Evolutionary conservation across 2,329 filamentous ascomycete genomes (phyloP), one percentile per base, ranked within the genome.

Genomic region (Allantophomopsis lycopodina): DNA sequence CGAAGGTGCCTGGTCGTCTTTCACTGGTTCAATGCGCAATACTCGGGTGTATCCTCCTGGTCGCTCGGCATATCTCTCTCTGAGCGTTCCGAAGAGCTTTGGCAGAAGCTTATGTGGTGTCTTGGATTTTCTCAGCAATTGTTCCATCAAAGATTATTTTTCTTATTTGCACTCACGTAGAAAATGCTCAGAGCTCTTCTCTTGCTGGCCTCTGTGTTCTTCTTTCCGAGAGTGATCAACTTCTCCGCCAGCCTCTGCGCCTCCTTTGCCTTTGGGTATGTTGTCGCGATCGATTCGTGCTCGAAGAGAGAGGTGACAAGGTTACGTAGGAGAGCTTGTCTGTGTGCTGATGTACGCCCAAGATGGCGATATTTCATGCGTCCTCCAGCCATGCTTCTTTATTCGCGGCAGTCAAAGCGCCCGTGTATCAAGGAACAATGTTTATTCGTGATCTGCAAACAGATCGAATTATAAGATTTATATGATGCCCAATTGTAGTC

Each of bases 261-360:
- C 66, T 98, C 91, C 64, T 96, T 98, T 36, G 91, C 91, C 65
- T 96, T 96, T 59, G 82, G 79, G 72, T 83, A 95, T 64, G 91
- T 94, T 38, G 91, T 98, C 47, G 81, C 79, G 65, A 98, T 94
- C 46, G 85, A 79, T 67, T 98, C 91, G 62, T 94, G 78, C 61
- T 84, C 73, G 64, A 98, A 83, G 49, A 98, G 82, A 40, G 89
- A 91, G 50, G 89, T 94, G 59, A 96, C 88, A 45, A 98, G 71
- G 64, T 96, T 95, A 55, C 91, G 86, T 50, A 98, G 79, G 51
- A 98, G 76, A 39, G 91, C 89, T 66, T 89, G 77, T 58, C 91
- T 77, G 60, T 95, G 91, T 40, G 89, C 69, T 38, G 87, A 94
- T 50, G 76, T 72, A 51, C 91, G 87, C 63, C 79, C 79, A 45